These are phyloP conservation scores for Puccinia hordei DNA, from an alignment of 1,284 basidiomycete genomes.

Conservation along the genomic window DNA sequence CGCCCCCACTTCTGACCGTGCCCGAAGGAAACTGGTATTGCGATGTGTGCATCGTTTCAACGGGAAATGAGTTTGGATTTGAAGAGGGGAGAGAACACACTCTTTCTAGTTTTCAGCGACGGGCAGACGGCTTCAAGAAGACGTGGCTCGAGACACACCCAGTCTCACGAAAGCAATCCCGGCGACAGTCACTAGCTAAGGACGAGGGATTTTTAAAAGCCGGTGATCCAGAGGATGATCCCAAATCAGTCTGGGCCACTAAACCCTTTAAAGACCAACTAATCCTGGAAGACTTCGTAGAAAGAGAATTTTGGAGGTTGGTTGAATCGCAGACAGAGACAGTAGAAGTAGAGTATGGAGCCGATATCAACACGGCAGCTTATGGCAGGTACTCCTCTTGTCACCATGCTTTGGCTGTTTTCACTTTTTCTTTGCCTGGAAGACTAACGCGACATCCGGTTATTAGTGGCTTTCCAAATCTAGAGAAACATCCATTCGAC, in stretches of 20 bases:
- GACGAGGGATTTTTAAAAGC: constrained; percentile 42
- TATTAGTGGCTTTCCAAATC: constrained; percentile 83
- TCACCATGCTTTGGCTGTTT: background rate
- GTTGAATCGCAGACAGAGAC: constrained; percentile 85
- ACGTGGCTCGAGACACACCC: constrained; percentile 67
- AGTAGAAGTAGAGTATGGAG: constrained; percentile 98
- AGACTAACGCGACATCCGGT: constrained; percentile 48
- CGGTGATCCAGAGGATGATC: constrained; percentile 44
- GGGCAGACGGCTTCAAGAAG: constrained; percentile 82
- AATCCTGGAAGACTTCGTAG: constrained; percentile 84
- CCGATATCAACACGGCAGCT: constrained; percentile 95
- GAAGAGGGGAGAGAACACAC: constrained; percentile 97
- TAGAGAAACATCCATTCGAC: constrained; percentile 86
- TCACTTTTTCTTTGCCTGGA: constrained; percentile 13
- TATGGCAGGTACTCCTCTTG: constrained; percentile 76
- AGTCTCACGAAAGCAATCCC: constrained; percentile 15
- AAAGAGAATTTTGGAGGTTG: constrained; percentile 95
- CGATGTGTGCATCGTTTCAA: constrained; percentile 84
- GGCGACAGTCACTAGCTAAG: constrained; percentile 52
- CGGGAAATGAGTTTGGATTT: constrained; percentile 97
- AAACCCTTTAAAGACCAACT: constrained; percentile 66
- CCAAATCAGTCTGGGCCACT: constrained; percentile 53
- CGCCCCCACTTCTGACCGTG: constrained; percentile 79
- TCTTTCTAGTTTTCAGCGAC: constrained; percentile 84
- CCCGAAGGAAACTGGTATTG: constrained; percentile 92